Evolutionary conservation across 2,329 filamentous ascomycete species (phyloP).

Genomic region (Hypomyces rosellus): DNA sequence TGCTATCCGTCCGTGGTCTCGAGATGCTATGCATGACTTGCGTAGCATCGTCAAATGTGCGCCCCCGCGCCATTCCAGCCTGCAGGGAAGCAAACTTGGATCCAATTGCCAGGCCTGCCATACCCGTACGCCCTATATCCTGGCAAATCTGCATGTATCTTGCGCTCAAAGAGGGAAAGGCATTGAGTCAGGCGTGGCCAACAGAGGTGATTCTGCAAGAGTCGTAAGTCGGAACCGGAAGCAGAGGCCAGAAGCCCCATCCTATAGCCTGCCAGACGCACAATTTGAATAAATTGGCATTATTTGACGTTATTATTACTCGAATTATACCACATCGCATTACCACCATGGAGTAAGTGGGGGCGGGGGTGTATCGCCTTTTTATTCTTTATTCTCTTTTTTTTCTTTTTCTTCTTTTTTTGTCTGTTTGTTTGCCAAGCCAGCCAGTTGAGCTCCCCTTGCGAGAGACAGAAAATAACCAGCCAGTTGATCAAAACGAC

Average conservation of each 20-base stretch:
- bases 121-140: constrained; percentile 5
- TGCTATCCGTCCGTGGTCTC: background rate
- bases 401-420: background rate
- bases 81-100: background rate
- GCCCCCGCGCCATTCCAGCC: constrained; percentile 4
- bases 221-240: too few relatives aligned
- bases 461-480: too few relatives aligned
- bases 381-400: background rate
- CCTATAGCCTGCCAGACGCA: too few relatives aligned
- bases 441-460: background rate
- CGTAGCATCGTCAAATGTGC: constrained; percentile 1
- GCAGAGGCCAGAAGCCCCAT: too few relatives aligned
- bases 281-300: too few relatives aligned
- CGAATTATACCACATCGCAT: too few relatives aligned
- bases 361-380: background rate
- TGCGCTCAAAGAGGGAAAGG: background rate
- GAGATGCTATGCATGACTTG: constrained; percentile 7
- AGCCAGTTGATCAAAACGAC: too few relatives aligned
- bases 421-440: background rate
- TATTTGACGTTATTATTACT: too few relatives aligned
- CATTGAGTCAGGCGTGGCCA: background rate
- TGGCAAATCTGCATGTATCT: constrained; percentile 5
- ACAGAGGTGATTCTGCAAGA: background rate
- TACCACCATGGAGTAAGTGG: background rate
- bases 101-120: background rate